phyloP scores from a whole-genome alignment of 495 filamentous ascomycete species.

The Lasiosphaeria hispida region DNA sequence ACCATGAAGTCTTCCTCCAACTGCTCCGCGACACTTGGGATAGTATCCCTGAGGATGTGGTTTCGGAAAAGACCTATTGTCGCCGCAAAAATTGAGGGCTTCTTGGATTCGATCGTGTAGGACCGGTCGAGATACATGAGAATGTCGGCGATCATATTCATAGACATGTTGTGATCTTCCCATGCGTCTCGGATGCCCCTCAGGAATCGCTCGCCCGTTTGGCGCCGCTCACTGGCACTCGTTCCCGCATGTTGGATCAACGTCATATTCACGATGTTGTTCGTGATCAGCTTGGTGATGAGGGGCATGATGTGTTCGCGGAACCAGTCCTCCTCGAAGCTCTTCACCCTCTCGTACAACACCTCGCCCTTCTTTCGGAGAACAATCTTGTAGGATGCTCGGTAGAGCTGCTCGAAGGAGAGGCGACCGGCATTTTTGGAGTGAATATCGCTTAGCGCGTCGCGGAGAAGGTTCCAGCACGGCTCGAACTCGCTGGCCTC shows the following conservation, averaged over 20 bases:
- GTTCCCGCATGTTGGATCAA: constrained; percentile 48
- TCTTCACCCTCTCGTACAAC: constrained; percentile 76
- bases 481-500: constrained; percentile 65
- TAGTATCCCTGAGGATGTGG: constrained; percentile 60
- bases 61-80: constrained; percentile 88
- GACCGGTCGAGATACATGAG: constrained; percentile 98
- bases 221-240: constrained; percentile 69
- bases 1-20: constrained; percentile 45
- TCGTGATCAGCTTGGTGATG: constrained; percentile 61
- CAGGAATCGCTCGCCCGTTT: constrained; percentile 81
- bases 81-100: constrained; percentile 75
- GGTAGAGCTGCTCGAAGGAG: constrained; percentile 95
- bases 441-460: constrained; percentile 81
- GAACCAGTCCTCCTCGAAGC: constrained; percentile 80
- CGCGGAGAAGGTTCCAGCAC: constrained; percentile 71
- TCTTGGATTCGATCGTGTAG: constrained; percentile 65
- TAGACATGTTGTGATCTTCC: constrained; percentile 85
- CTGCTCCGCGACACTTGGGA: constrained; percentile 33
- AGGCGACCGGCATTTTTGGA: constrained; percentile 85
- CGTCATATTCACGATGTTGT: constrained; percentile 52
- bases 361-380: constrained; percentile 78
- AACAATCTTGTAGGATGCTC: constrained; percentile 94
- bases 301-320: constrained; percentile 60
- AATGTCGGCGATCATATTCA: constrained; percentile 97
- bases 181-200: constrained; percentile 71